phyloP scores from a whole-genome alignment of 2,329 filamentous ascomycete species.

The Simplicillium aogashimaense region DNA sequence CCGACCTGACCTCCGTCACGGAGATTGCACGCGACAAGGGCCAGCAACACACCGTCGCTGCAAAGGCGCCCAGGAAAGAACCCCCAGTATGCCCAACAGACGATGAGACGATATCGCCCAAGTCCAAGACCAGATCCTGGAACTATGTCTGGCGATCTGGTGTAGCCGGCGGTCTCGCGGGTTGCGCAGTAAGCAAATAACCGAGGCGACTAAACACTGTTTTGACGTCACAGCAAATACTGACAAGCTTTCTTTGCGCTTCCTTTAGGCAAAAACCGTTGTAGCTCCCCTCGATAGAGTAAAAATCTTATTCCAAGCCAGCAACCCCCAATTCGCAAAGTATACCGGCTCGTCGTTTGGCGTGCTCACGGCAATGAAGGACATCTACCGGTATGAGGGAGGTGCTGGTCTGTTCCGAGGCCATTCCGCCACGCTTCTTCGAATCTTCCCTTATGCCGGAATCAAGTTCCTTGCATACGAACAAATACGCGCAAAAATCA shows the following conservation, averaged over 20 bases:
- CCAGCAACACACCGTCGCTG: conserved; percentile 16
- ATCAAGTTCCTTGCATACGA: conserved; percentile 99
- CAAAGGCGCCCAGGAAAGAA: conserved; percentile 20
- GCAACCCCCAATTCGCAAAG: conserved; percentile 86
- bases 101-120: conserved; percentile 33
- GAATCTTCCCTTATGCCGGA: conserved; percentile 94
- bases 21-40: conserved; percentile 30
- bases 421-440: conserved; percentile 84
- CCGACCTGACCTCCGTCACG: conserved; percentile 50
- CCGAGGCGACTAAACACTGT: neutral
- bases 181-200: conserved; percentile 65
- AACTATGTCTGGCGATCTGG: conserved; percentile 81
- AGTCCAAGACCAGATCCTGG: conserved; percentile 51
- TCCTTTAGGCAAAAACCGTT: conserved; percentile 73
- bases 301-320: conserved; percentile 96
- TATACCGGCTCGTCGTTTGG: conserved; percentile 87
- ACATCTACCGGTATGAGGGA: conserved; percentile 73
- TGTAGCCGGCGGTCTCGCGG: conserved; percentile 80
- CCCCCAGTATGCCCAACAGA: conserved; percentile 38
- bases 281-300: conserved; percentile 95
- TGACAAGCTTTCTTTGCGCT: too few species aligned
- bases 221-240: too few species aligned
- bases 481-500: conserved; percentile 75
- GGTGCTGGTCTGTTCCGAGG: conserved; percentile 74
- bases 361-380: conserved; percentile 68